Evolutionary conservation across 129 eudicot genomes (phyloP).

Genomic region (Erigeron canadensis): DNA sequence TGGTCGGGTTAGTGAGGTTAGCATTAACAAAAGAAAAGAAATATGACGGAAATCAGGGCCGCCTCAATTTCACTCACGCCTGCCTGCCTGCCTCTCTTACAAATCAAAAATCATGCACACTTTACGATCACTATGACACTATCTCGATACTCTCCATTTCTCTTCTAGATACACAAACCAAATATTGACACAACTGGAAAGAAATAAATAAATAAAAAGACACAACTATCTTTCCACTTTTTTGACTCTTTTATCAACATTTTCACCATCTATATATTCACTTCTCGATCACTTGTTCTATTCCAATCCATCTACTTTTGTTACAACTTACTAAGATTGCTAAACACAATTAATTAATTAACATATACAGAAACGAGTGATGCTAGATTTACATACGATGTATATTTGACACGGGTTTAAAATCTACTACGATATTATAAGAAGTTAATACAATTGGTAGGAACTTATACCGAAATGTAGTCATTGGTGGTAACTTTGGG

Average conservation of each 20-base stretch:
- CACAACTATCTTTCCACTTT: conserved; percentile 2
- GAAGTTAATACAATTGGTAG: no score
- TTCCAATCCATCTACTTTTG: neutral
- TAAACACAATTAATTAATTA: no score
- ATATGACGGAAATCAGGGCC: conserved; percentile 59
- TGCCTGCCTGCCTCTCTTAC: conserved; percentile 7
- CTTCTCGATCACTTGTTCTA: neutral
- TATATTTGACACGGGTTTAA: no score
- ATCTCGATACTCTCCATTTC: conserved; percentile 25
- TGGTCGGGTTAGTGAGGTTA: conserved; percentile 37
- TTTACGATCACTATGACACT: conserved; percentile 8
- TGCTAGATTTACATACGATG: no score
- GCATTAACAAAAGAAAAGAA: conserved; percentile 25
- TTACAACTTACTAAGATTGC: neutral
- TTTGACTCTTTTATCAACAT: conserved; percentile 22
- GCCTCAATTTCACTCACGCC: conserved; percentile 51
- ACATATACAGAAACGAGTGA: no score
- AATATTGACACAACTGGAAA: conserved; percentile 20
- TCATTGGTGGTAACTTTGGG: no score
- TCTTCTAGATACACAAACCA: neutral
- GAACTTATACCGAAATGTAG: neutral
- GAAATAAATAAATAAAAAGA: neutral
- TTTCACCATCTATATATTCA: neutral
- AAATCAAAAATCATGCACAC: conserved; percentile 11
- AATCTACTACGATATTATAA: no score